Conservation (phyloP, 257 asterid genomes). For the Solanum chmielewskii region DNA sequence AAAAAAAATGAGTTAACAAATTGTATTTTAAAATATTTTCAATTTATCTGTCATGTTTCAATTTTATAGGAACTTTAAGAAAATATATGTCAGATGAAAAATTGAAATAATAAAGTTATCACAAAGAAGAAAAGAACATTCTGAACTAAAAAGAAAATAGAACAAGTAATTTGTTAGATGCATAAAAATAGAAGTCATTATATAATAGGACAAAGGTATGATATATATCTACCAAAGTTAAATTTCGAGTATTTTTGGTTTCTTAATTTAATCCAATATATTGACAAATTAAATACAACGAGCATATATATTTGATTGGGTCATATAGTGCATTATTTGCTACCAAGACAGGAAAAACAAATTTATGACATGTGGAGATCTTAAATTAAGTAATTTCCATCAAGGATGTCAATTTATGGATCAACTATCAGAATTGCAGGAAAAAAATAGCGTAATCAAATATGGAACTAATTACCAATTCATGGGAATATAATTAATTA, state of each 20-base stretch:
- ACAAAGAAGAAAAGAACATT: no score
- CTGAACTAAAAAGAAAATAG: no score
- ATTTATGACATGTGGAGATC: not conserved
- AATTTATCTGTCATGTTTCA: accelerated
- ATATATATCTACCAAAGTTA: no score
- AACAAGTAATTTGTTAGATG: no score
- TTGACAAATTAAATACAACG: not conserved
- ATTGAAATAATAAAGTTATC: no score
- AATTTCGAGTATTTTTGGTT: not conserved
- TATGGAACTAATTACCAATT: not conserved
- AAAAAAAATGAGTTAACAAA: no score
- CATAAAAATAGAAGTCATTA: no score
- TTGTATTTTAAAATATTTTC: no score
- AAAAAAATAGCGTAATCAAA: not conserved
- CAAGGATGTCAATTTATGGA: not conserved
- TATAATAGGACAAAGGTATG: not conserved
- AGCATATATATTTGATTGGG: not conserved
- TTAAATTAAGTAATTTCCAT: not conserved
- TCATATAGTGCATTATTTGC: not conserved
- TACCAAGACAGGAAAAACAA: not conserved
- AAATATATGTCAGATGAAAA: no score
- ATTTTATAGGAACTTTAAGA: no score
- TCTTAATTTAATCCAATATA: no score
- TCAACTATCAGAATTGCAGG: not conserved
- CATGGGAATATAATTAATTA: not conserved